phyloP scores from a whole-genome alignment of 345 rosid species.

The Citrus maxima region DNA sequence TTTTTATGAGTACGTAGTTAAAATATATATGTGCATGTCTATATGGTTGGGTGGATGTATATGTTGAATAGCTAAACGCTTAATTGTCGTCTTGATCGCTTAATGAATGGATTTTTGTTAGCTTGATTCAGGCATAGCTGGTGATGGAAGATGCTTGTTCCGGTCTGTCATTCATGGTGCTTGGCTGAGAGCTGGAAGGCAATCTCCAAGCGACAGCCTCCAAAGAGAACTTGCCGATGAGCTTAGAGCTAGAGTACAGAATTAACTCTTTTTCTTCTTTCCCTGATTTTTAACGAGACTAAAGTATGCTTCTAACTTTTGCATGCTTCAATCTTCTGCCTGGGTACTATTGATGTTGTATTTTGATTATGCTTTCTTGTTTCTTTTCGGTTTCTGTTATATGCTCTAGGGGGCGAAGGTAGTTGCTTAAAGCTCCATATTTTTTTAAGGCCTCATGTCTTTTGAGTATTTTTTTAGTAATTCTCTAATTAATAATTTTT shows the following conservation, averaged over 20 bases:
- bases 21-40: too few relatives aligned
- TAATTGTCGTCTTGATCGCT: not conserved
- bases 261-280: not conserved
- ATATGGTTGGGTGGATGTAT: not conserved
- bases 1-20: too few relatives aligned
- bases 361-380: not conserved
- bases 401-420: rapidly evolving
- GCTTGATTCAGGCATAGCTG: slow-evolving; percentile 45
- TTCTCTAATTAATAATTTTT: too few relatives aligned
- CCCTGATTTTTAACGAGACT: not conserved
- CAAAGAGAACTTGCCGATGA: slow-evolving; percentile 65
- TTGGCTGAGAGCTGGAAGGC: slow-evolving; percentile 49
- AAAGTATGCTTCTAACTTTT: too few relatives aligned
- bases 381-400: not conserved
- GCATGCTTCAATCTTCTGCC: not conserved
- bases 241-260: slow-evolving; percentile 52
- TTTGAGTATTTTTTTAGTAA: too few relatives aligned
- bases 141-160: slow-evolving; percentile 75
- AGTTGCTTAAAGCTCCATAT: rapidly evolving
- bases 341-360: not conserved
- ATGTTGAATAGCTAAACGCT: not conserved
- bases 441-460: rapidly evolving
- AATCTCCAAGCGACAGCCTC: slow-evolving; percentile 45
- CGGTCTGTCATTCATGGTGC: slow-evolving; percentile 63
- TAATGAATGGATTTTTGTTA: not conserved